Conservation (phyloP, 371 early-diverging fungal genomes). For the Mortierella sp. region DNA sequence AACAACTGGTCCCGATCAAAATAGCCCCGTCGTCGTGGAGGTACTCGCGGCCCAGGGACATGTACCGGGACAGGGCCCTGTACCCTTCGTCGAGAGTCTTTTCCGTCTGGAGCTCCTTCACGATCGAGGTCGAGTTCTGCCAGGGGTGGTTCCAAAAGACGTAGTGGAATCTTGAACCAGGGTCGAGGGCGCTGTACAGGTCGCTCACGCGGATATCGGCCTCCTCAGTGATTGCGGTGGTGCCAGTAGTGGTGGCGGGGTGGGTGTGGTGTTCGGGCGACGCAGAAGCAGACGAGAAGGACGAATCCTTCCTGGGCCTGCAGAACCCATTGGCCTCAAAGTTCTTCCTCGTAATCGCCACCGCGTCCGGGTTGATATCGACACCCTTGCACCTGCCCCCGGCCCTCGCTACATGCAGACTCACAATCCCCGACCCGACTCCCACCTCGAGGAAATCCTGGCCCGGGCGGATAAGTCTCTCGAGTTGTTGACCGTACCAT, state of each 20-base stretch:
- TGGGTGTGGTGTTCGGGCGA: no score
- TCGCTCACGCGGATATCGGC: conserved; percentile 21
- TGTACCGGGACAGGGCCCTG: conserved; percentile 5
- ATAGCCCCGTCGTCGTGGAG: conserved; percentile 4
- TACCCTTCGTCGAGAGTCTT: conserved; percentile 23
- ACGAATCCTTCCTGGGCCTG: not conserved
- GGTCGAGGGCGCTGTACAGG: conserved; percentile 13
- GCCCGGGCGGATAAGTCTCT: not conserved
- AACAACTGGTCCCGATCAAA: conserved; percentile 21
- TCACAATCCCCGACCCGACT: conserved; percentile 23
- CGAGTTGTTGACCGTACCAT: conserved; percentile 17
- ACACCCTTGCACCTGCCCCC: conserved; percentile 11
- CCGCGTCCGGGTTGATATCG: conserved; percentile 25
- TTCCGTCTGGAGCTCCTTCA: conserved; percentile 10
- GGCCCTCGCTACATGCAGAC: conserved; percentile 4
- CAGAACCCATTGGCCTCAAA: conserved; percentile 7
- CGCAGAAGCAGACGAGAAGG: not conserved
- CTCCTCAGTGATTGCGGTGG: not conserved
- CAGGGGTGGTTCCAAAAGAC: conserved; percentile 29
- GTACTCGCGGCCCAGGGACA: not conserved
- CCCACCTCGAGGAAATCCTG: conserved; percentile 18
- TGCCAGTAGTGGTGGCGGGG: not conserved
- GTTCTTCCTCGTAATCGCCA: conserved; percentile 12
- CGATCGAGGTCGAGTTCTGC: not conserved
- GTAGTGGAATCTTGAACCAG: not conserved